Evolutionary conservation across 228 moss, liverwort and hornwort genomes (phyloP).

Genomic region (Sphagnum fallax): DNA sequence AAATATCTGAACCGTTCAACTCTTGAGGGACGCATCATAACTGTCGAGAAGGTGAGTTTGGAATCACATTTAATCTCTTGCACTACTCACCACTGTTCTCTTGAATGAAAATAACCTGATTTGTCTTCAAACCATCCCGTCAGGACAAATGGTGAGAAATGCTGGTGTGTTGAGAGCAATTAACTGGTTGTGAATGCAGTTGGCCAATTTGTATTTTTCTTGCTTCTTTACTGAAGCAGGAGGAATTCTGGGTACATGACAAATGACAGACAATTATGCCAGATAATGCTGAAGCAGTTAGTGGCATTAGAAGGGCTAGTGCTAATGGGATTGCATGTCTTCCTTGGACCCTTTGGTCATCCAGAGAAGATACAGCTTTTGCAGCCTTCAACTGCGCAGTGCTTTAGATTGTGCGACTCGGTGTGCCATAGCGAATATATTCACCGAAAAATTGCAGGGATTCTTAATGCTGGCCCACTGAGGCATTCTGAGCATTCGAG

Average conservation of each 20-base stretch:
- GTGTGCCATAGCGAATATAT: conserved; percentile 57
- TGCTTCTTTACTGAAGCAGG: no score
- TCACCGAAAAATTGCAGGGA: conserved; percentile 36
- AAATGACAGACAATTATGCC: no score
- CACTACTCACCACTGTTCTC: background rate
- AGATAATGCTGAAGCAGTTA: no score
- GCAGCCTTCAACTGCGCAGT: conserved; percentile 54
- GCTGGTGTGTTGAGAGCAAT: no score
- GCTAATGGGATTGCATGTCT: conserved; percentile 58
- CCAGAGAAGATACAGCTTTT: conserved; percentile 58
- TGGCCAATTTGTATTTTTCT: no score
- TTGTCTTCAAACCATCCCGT: background rate
- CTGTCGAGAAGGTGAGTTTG: conserved; percentile 62
- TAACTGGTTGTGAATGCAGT: no score
- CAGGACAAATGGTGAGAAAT: no score
- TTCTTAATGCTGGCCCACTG: conserved; percentile 42
- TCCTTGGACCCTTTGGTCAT: conserved; percentile 52
- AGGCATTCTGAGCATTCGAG: conserved; percentile 40
- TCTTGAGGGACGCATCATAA: conserved; percentile 63
- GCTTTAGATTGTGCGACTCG: conserved; percentile 61
- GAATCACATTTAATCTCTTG: background rate
- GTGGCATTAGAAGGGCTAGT: conserved; percentile 19
- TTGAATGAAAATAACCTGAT: background rate
- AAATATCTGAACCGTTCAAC: conserved; percentile 68
- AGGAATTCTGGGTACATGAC: no score